These are phyloP conservation scores for Ophiostoma sp. DNA, from an alignment of 2,329 filamentous ascomycete genomes.

Conservation along the genomic window DNA sequence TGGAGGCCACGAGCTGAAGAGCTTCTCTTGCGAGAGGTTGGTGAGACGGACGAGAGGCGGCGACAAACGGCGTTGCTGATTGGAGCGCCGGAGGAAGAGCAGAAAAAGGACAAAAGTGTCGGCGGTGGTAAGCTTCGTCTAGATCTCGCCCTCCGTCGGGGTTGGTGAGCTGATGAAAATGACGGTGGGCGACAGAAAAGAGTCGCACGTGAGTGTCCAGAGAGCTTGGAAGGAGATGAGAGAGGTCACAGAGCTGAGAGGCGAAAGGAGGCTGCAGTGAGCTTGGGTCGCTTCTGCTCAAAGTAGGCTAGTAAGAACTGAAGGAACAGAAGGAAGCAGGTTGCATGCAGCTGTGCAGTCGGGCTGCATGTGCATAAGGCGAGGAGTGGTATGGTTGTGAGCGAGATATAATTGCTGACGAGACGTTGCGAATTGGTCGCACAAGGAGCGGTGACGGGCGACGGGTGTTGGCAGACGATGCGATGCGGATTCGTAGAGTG, in stretches of 20 bases:
- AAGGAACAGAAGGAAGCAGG: neutral
- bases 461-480: neutral
- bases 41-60: neutral
- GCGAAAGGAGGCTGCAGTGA: neutral
- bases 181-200: neutral
- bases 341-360: neutral
- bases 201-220: neutral
- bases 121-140: neutral
- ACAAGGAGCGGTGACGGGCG: neutral
- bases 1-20: neutral
- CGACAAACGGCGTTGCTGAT: neutral
- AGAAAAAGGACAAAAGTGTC: neutral
- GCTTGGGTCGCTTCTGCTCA: too few relatives aligned
- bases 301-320: too few relatives aligned
- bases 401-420: neutral
- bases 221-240: neutral
- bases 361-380: constrained; percentile 12
- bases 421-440: neutral
- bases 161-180: neutral
- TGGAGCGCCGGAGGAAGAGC: neutral
- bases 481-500: constrained; percentile 8
- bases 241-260: too few relatives aligned
- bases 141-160: neutral
- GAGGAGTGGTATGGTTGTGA: neutral
- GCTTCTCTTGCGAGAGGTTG: neutral